Percentiles rank a stretch among this genome's conserved stretches.
Conservation (phyloP, 805 yeast species). For the Teunomyces lycoperdinae region DNA sequence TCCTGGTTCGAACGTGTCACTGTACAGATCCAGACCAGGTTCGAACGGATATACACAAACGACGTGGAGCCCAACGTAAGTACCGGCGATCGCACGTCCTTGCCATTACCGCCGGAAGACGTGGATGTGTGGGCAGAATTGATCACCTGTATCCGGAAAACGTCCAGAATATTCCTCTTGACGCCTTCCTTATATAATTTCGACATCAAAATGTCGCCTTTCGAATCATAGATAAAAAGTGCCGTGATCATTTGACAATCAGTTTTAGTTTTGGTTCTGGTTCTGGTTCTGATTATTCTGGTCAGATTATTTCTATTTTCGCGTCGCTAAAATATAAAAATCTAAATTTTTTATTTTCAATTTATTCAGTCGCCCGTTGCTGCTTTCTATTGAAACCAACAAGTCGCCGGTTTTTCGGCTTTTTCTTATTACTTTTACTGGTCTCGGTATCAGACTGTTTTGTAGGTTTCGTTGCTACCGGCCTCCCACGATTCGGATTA, state of each 20-base stretch:
- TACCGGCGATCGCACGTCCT: constrained; percentile 37
- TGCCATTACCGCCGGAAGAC: constrained; percentile 12
- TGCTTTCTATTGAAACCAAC: constrained; percentile 58
- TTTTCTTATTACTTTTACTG: constrained; percentile 39
- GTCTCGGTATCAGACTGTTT: background rate
- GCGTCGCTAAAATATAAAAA: too few relatives aligned
- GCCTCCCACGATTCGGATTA: constrained; percentile 13
- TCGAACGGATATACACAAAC: constrained; percentile 69
- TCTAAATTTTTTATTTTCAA: constrained; percentile 12
- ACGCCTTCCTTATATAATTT: constrained; percentile 72
- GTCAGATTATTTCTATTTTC: background rate
- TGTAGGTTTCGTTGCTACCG: background rate
- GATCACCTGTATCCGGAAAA: constrained; percentile 90
- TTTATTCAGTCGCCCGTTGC: constrained; percentile 22
- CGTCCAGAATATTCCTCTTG: constrained; percentile 76
- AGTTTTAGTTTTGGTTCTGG: too few relatives aligned
- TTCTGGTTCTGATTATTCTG: too few relatives aligned
- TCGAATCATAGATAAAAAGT: constrained; percentile 68
- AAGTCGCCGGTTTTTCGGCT: constrained; percentile 67
- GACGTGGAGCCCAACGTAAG: constrained; percentile 91
- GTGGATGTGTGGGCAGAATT: constrained; percentile 40
- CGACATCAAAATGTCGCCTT: constrained; percentile 82
- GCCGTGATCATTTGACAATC: constrained; percentile 67
- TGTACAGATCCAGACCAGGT: constrained; percentile 75
- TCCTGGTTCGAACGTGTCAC: constrained; percentile 89